These are phyloP conservation scores for Actinomucor elegans DNA, from an alignment of 371 early-diverging fungal species.

Conservation along the genomic window DNA sequence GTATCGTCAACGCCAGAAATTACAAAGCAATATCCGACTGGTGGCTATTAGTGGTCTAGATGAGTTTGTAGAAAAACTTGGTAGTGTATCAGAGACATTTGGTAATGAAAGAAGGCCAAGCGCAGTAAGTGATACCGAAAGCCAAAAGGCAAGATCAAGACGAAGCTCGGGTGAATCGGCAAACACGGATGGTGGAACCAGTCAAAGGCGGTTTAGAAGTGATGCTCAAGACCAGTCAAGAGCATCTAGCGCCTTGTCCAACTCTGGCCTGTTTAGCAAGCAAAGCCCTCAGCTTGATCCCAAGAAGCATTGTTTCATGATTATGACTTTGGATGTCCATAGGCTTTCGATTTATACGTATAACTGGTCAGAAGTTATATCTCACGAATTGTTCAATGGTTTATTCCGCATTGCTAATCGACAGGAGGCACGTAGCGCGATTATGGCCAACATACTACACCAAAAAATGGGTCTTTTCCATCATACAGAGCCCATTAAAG, in stretches of 20 bases:
- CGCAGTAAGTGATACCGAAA: slow-evolving; percentile 43
- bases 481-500: slow-evolving; percentile 39
- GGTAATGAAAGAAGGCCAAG: slow-evolving; percentile 39
- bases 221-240: slow-evolving; percentile 26
- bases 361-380: slow-evolving; percentile 66
- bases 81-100: slow-evolving; percentile 25
- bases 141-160: slow-evolving; percentile 23
- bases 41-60: slow-evolving; percentile 59
- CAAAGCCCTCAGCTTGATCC: slow-evolving; percentile 18
- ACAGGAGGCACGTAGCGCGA: slow-evolving; percentile 54
- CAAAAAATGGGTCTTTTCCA: slow-evolving; percentile 78
- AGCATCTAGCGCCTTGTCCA: slow-evolving; percentile 29
- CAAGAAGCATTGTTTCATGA: slow-evolving; percentile 61
- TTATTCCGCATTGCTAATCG: slow-evolving; percentile 33
- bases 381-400: slow-evolving; percentile 57
- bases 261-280: slow-evolving; percentile 7
- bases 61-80: slow-evolving; percentile 53
- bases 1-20: slow-evolving; percentile 23
- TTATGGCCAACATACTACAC: slow-evolving; percentile 61
- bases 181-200: slow-evolving; percentile 10
- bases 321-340: slow-evolving; percentile 59
- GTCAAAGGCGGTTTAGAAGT: slow-evolving; percentile 1
- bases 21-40: slow-evolving; percentile 45
- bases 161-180: slow-evolving; percentile 35
- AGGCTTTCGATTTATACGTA: slow-evolving; percentile 66